These are phyloP conservation scores for Kodamaea kakaduensis DNA, from an alignment of 805 yeast species.

Conservation along the genomic window DNA sequence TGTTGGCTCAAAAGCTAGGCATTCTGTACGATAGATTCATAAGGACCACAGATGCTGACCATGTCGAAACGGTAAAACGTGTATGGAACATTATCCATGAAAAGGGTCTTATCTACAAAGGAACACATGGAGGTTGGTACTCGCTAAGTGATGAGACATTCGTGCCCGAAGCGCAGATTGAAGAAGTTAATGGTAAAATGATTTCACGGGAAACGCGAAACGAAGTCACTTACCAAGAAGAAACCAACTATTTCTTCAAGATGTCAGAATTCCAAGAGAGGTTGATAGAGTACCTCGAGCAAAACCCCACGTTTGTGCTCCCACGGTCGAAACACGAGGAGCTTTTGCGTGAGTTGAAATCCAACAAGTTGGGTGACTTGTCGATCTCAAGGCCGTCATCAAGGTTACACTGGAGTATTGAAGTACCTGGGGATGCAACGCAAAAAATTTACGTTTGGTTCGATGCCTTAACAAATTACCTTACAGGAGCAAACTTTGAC, in stretches of 20 bases:
- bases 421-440: constrained; percentile 72
- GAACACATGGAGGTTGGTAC: constrained; percentile 91
- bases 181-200: constrained; percentile 30
- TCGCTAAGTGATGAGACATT: constrained; percentile 92
- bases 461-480: constrained; percentile 85
- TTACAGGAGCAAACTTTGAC: constrained; percentile 64
- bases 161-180: constrained; percentile 77
- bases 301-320: constrained; percentile 55
- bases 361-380: constrained; percentile 53
- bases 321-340: constrained; percentile 57
- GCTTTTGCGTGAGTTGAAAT: constrained; percentile 55
- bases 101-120: constrained; percentile 72
- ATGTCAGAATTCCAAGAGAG: constrained; percentile 55
- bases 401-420: constrained; percentile 84
- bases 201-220: constrained; percentile 67
- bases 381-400: constrained; percentile 83
- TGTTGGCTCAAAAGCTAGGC: constrained; percentile 54
- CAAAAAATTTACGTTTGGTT: constrained; percentile 95
- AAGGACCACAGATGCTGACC: constrained; percentile 86
- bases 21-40: constrained; percentile 73
- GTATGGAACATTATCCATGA: constrained; percentile 65
- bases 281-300: constrained; percentile 47
- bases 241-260: constrained; percentile 82
- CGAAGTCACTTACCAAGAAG: constrained; percentile 71
- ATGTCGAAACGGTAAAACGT: constrained; percentile 54